Evolutionary conservation across 352 stramenopile genomes (phyloP).

Genomic region (Globisporangium mamillatum): DNA sequence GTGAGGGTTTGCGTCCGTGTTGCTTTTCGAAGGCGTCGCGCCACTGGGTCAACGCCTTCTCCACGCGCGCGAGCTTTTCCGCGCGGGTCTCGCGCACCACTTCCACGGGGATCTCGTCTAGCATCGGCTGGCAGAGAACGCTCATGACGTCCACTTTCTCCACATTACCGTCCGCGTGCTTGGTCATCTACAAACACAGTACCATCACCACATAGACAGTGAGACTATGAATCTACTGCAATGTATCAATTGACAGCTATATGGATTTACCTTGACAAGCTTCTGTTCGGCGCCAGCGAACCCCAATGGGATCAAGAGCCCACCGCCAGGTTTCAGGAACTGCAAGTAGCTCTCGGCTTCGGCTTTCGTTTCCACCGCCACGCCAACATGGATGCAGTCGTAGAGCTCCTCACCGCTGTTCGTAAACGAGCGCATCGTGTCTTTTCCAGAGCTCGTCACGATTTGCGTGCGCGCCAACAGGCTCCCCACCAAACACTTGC

Average conservation of each 20-base stretch:
- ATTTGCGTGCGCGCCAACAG: slow-evolving; percentile 42
- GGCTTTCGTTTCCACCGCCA: slow-evolving; percentile 73
- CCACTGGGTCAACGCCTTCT: slow-evolving; percentile 62
- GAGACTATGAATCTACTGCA: neutral
- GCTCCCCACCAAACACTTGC: slow-evolving; percentile 34
- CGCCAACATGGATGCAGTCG: slow-evolving; percentile 80
- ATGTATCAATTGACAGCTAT: neutral
- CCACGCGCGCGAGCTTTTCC: slow-evolving; percentile 57
- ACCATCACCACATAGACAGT: neutral
- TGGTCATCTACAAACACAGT: slow-evolving; percentile 50
- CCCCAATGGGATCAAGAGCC: slow-evolving; percentile 67
- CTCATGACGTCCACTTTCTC: slow-evolving; percentile 79
- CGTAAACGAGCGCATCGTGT: slow-evolving; percentile 27
- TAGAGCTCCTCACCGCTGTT: slow-evolving; percentile 24
- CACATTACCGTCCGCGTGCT: slow-evolving; percentile 47
- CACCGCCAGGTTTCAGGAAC: slow-evolving; percentile 68
- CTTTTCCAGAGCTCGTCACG: slow-evolving; percentile 39
- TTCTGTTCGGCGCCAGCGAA: slow-evolving; percentile 63
- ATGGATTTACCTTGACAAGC: slow-evolving; percentile 54
- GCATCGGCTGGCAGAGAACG: slow-evolving; percentile 81
- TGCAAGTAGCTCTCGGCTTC: slow-evolving; percentile 67
- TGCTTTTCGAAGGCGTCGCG: slow-evolving; percentile 56
- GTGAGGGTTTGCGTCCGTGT: slow-evolving; percentile 49
- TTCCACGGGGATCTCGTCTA: slow-evolving; percentile 49
- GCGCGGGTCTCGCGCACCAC: slow-evolving; percentile 49